Evolutionary conservation across 208 protist species (phyloP).

Genomic region (Leishmania martiniquensis): DNA sequence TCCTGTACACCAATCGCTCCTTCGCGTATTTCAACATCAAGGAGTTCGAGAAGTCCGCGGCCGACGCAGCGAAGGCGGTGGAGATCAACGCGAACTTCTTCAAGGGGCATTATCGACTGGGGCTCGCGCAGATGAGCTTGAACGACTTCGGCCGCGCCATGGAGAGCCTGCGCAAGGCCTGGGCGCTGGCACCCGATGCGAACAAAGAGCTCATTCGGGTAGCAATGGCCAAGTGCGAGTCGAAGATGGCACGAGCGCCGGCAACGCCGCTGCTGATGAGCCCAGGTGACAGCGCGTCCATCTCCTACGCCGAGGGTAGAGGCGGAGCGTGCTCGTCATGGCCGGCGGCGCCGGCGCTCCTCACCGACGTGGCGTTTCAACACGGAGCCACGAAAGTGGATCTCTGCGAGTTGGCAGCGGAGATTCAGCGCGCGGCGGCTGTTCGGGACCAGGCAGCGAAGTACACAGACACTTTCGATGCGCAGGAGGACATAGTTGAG

Average conservation of each 20-base stretch:
- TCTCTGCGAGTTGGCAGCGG: slow-evolving; percentile 7
- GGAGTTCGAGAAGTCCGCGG: slow-evolving; percentile 38
- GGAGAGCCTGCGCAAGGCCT: slow-evolving; percentile 45
- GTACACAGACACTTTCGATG: slow-evolving; percentile 18
- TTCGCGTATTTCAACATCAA: slow-evolving; percentile 65
- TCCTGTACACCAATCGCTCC: slow-evolving; percentile 75
- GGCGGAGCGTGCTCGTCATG: slow-evolving; percentile 3
- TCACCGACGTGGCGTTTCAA: not conserved
- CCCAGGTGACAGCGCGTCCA: not conserved
- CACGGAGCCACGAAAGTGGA: slow-evolving; percentile 1
- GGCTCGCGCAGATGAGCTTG: slow-evolving; percentile 42
- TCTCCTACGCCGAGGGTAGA: not conserved
- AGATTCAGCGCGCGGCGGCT: slow-evolving; percentile 6
- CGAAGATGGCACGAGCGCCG: slow-evolving; percentile 53
- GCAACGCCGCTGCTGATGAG: slow-evolving; percentile 39
- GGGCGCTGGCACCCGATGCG: slow-evolving; percentile 30
- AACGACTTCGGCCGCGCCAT: slow-evolving; percentile 42
- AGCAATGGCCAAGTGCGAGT: slow-evolving; percentile 65
- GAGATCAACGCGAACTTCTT: slow-evolving; percentile 51
- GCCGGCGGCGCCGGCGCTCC: not conserved
- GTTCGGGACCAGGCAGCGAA: slow-evolving; percentile 8
- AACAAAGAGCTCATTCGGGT: slow-evolving; percentile 39
- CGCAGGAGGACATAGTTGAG: slow-evolving; percentile 45
- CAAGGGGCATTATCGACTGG: slow-evolving; percentile 70
- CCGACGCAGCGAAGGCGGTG: slow-evolving; percentile 50